A percentile compares a stretch with the other conserved stretches of the same genome.
Evolutionary conservation across 352 stramenopile species (phyloP).

Genomic region (Globisporangium spinosum): DNA sequence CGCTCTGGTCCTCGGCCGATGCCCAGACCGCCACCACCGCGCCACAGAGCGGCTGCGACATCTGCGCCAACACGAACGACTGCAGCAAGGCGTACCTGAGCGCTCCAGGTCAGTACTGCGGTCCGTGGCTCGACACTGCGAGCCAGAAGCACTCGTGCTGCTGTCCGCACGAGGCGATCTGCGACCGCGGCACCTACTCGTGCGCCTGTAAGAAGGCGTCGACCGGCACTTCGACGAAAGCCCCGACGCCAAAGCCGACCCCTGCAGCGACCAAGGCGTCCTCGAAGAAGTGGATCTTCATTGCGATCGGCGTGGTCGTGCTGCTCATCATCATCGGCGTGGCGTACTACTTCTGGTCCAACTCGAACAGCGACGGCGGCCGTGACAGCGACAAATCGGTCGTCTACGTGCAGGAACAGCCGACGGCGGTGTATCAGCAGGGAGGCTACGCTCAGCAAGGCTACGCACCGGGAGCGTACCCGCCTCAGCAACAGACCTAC

Average conservation of each 20-base stretch:
- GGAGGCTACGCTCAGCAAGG: constrained; percentile 37
- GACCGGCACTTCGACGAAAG: constrained; percentile 21
- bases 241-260: constrained; percentile 29
- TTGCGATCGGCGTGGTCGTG: constrained; percentile 30
- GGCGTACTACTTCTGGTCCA: constrained; percentile 32
- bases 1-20: constrained; percentile 10
- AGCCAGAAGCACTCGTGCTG: constrained; percentile 47
- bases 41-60: constrained; percentile 30
- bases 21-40: constrained; percentile 12
- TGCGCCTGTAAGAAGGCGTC: constrained; percentile 37
- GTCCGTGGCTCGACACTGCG: constrained; percentile 40
- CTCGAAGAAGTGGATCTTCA: constrained; percentile 27
- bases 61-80: constrained; percentile 44
- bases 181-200: constrained; percentile 33
- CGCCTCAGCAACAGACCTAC: constrained; percentile 22
- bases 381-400: constrained; percentile 25
- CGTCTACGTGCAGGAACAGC: constrained; percentile 32
- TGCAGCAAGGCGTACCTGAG: constrained; percentile 52
- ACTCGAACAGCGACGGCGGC: constrained; percentile 32
- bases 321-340: constrained; percentile 33
- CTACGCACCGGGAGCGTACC: constrained; percentile 35
- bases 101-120: constrained; percentile 43
- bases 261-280: constrained; percentile 28
- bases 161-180: constrained; percentile 38
- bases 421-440: constrained; percentile 25